Base-by-base conservation (phyloP, 164 flowering plant species). In the Sedum album region DNA sequence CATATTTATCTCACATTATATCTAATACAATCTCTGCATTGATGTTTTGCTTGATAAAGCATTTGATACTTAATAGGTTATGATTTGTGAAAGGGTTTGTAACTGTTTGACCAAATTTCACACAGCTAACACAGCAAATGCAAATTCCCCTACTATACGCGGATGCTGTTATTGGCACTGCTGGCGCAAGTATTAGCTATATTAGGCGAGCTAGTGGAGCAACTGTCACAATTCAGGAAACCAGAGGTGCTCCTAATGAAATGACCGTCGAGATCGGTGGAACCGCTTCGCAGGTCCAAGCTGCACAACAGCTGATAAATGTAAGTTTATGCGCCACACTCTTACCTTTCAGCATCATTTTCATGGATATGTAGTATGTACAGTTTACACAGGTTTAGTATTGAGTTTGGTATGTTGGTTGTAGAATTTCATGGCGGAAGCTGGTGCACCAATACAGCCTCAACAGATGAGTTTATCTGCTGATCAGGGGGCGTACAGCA, bases 191-290 rank as follows among this genome's bases (percentile, higher is more conserved):
- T 72, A 93, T 93, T 68, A 89, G 96, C 73, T 93, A 90, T 74
- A 93, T 88, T 66, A 80, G 97, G 26, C 92, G 97, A 55, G 85
- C 88, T 42, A 93, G 98, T 81, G 98, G 97, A 53, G 96, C 98
- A 76, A 82, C 88, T 42, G 85, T 91, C 46, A 84, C 94, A 4
- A 83, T 93, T 38, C 98, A 93, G 72, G 98, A 91, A 77, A 83
- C 90, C 5, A 85, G 88, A 72, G 97, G 95, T 65, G 84, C 80
- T 61, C 98, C 98, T 35, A 87, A 82, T 35, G 85, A 79, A 68
- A 82, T 82, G 82, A 82, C 82, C 0, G 85, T 82, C 61, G 85
- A 82, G 71, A 79, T 82, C 13, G 79, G 79, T 66, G 85, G 85
- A 74, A 74, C 78, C 73, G 85, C 81, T 70, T 76, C 85, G 3